Percentiles rank a stretch among this genome's conserved stretches.
phyloP scores from a whole-genome alignment of 2,329 filamentous ascomycete genomes.

The Penicillium sp. region DNA sequence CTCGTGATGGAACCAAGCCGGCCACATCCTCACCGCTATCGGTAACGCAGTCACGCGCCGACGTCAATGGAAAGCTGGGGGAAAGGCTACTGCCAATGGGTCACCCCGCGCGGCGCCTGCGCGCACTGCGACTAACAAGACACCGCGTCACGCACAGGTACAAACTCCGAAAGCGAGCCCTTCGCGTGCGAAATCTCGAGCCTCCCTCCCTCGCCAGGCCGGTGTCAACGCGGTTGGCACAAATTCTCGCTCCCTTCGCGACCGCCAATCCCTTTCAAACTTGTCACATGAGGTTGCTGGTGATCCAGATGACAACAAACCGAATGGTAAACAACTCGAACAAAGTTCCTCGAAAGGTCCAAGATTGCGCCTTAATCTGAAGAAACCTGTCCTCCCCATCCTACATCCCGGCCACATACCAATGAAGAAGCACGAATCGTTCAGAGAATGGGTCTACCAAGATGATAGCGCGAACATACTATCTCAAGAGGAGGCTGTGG shows the following conservation, averaged over 20 bases:
- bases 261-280: conserved; percentile 27
- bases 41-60: conserved; percentile 28
- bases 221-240: conserved; percentile 22
- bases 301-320: conserved; percentile 16
- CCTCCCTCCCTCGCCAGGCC: conserved; percentile 22
- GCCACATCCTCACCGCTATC: conserved; percentile 33
- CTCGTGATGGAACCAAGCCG: conserved; percentile 25
- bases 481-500: conserved; percentile 59
- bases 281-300: conserved; percentile 17
- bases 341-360: conserved; percentile 29
- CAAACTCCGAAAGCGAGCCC: conserved; percentile 27
- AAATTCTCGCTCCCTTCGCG: conserved; percentile 25
- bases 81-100: conserved; percentile 32
- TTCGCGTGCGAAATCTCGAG: conserved; percentile 32
- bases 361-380: conserved; percentile 48
- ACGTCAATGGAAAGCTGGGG: conserved; percentile 32
- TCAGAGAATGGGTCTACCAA: conserved; percentile 62
- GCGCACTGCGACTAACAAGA: conserved; percentile 23
- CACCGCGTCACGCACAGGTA: conserved; percentile 26
- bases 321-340: conserved; percentile 21
- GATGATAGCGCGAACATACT: conserved; percentile 45
- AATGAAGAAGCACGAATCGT: conserved; percentile 48
- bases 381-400: conserved; percentile 49
- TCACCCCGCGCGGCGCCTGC: conserved; percentile 27
- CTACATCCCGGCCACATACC: conserved; percentile 52